These are phyloP conservation scores for Tolypocladium guangdongense DNA, from an alignment of 2,329 filamentous ascomycete species.

Conservation along the genomic window DNA sequence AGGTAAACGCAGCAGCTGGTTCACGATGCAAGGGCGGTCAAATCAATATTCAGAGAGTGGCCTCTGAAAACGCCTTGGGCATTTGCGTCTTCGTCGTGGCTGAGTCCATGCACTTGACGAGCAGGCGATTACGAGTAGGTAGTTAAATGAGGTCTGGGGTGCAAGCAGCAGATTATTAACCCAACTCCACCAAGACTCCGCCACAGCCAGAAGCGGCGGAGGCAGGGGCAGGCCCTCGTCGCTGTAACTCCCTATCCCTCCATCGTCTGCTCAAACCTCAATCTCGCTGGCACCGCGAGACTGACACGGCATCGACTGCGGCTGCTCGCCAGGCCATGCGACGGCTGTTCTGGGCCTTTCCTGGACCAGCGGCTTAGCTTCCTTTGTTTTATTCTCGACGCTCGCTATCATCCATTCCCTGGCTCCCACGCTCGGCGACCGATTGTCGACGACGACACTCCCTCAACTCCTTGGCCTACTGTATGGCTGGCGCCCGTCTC, in stretches of 20 bases:
- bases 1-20: background rate
- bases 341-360: background rate
- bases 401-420: background rate
- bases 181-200: background rate
- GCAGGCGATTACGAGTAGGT: too few species aligned
- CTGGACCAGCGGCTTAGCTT: background rate
- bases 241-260: background rate
- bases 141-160: too few species aligned
- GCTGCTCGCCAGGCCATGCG: background rate
- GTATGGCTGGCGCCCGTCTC: conserved; percentile 8
- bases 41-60: too few species aligned
- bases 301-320: background rate
- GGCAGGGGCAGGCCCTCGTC: background rate
- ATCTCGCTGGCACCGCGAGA: background rate
- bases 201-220: background rate
- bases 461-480: conserved; percentile 1
- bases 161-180: background rate
- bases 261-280: background rate
- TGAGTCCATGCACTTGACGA: background rate
- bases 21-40: too few species aligned
- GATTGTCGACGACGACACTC: background rate
- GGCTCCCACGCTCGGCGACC: background rate
- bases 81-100: background rate
- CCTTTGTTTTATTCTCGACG: background rate
- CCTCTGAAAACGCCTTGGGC: background rate